These are phyloP conservation scores for Senna tora DNA, from an alignment of 306 rosid species.

Conservation along the genomic window DNA sequence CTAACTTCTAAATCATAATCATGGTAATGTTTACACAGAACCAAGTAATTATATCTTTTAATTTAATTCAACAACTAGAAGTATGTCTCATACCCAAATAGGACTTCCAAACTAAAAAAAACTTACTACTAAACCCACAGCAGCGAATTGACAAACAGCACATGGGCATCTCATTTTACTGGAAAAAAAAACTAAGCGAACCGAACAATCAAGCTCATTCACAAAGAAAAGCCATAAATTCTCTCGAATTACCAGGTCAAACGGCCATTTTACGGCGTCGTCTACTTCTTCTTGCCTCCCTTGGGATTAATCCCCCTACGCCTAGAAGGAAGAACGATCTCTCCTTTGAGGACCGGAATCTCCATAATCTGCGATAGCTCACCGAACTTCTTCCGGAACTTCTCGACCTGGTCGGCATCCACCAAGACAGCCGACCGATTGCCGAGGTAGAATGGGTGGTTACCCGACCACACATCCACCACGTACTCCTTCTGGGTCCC, in stretches of 20 bases:
- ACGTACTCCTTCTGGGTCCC: slow-evolving; percentile 92
- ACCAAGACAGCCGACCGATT: slow-evolving; percentile 59
- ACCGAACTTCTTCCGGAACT: slow-evolving; percentile 87
- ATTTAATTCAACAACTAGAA: not conserved
- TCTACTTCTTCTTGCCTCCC: slow-evolving; percentile 84
- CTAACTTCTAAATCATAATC: not conserved
- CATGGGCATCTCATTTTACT: slow-evolving; percentile 10
- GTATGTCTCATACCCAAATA: not conserved
- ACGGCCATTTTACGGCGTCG: not conserved
- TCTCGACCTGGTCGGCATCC: slow-evolving; percentile 89
- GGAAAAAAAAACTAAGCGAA: no score
- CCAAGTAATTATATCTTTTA: not conserved
- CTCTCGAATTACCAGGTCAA: not conserved
- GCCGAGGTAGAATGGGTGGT: slow-evolving; percentile 93
- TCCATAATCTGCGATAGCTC: slow-evolving; percentile 64
- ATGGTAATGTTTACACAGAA: not conserved
- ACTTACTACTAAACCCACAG: not conserved
- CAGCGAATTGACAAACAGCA: slow-evolving; percentile 31
- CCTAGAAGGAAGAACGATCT: slow-evolving; percentile 68
- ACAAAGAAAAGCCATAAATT: not conserved
- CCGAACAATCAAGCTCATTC: slow-evolving; percentile 11
- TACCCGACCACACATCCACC: slow-evolving; percentile 96
- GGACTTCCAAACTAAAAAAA: not conserved
- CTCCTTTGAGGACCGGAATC: slow-evolving; percentile 88
- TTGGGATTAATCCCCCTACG: slow-evolving; percentile 61